Conservation (phyloP, 2,329 filamentous ascomycete genomes). For the Stagonosporopsis cucurbitacearum region DNA sequence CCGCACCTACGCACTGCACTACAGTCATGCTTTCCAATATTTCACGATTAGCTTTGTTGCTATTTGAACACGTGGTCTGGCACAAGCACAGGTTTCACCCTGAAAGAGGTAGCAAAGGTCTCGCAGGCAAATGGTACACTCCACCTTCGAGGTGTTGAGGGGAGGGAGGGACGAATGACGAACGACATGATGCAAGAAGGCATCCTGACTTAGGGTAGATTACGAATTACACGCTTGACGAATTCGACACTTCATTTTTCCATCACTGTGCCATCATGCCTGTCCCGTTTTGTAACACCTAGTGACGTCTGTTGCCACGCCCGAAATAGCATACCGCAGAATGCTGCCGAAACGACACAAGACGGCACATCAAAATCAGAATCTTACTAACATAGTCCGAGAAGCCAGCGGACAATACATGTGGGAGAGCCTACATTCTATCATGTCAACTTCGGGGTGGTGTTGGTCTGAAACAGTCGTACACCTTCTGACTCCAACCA, state of each 20-base stretch:
- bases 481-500: slow-evolving; percentile 20
- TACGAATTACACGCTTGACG: slow-evolving; percentile 5
- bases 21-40: slow-evolving; percentile 29
- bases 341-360: not conserved
- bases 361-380: not conserved
- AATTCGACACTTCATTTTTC: slow-evolving; percentile 14
- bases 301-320: slow-evolving; percentile 20
- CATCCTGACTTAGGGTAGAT: not conserved
- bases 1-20: slow-evolving; percentile 20
- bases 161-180: slow-evolving; percentile 18
- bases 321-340: slow-evolving; percentile 4
- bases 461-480: slow-evolving; percentile 24
- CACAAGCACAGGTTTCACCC: slow-evolving; percentile 18
- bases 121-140: slow-evolving; percentile 19
- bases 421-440: not conserved
- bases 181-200: slow-evolving; percentile 14
- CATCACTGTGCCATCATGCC: slow-evolving; percentile 25
- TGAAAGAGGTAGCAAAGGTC: slow-evolving; percentile 20
- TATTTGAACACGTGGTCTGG: slow-evolving; percentile 22
- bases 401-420: not conserved
- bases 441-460: slow-evolving; percentile 4
- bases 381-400: not conserved
- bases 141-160: slow-evolving; percentile 36
- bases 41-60: slow-evolving; percentile 34
- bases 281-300: not conserved